phyloP scores from a whole-genome alignment of 768 basidiomycete species.

The Mycena olivaceomarginata region DNA sequence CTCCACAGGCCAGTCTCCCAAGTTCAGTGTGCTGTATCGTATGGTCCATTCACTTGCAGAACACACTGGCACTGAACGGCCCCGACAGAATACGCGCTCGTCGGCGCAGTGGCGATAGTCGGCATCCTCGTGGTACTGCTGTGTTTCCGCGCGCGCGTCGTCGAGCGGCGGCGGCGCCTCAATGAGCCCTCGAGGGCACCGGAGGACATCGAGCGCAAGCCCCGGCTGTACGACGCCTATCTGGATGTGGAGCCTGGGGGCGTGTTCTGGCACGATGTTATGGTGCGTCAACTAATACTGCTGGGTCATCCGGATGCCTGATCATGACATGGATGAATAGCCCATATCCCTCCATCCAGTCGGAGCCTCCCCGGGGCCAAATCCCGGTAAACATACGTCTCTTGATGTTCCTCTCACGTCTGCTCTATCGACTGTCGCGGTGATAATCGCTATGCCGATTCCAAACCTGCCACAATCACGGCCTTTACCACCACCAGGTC shows the following conservation, averaged over 20 bases:
- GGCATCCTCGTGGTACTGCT: not conserved
- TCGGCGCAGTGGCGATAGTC: not conserved
- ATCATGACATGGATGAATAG: not conserved
- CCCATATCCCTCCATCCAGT: not conserved
- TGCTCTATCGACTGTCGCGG: not conserved
- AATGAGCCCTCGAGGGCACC: no score
- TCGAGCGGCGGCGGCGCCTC: not conserved
- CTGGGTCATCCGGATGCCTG: not conserved
- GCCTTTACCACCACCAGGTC: not conserved
- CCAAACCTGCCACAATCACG: not conserved
- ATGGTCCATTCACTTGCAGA: no score
- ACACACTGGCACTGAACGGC: no score
- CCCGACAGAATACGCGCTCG: not conserved
- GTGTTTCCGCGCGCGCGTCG: not conserved
- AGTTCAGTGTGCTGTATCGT: no score
- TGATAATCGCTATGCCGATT: conserved; percentile 6
- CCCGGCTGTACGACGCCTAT: not conserved
- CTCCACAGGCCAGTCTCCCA: no score
- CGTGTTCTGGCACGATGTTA: conserved; percentile 5
- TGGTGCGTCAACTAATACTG: not conserved
- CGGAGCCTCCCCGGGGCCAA: not conserved
- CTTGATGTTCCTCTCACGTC: not conserved
- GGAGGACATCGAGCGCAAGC: not conserved
- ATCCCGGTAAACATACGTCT: not conserved
- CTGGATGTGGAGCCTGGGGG: not conserved